A percentile compares a stretch with the other conserved stretches of the same genome.
Evolutionary conservation across 2,329 filamentous ascomycete genomes (phyloP).

Genomic region (Ophiostoma pallidulum): DNA sequence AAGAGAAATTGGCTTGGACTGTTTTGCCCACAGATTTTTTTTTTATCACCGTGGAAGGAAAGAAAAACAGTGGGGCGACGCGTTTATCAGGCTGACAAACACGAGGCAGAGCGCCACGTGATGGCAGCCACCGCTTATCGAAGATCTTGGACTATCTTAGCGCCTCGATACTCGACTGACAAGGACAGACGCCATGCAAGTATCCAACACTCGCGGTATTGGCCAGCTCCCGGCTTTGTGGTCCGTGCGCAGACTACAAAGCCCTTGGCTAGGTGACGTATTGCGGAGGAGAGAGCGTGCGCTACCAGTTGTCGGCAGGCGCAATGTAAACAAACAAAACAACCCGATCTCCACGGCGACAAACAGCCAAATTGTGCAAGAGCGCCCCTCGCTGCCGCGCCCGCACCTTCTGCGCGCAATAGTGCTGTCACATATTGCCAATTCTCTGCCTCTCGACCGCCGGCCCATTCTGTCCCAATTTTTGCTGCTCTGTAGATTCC

Average conservation of each 20-base stretch:
- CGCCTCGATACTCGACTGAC: background rate
- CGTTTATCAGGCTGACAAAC: slow-evolving; percentile 3
- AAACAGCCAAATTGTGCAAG: slow-evolving; percentile 13
- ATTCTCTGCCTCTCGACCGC: background rate
- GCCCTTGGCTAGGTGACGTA: slow-evolving; percentile 7
- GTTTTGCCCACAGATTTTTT: slow-evolving; percentile 16
- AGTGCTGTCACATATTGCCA: slow-evolving; percentile 2
- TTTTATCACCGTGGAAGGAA: slow-evolving; percentile 12
- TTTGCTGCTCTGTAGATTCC: slow-evolving; percentile 1
- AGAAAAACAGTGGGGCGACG: slow-evolving; percentile 8
- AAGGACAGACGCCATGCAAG: background rate
- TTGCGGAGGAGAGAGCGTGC: slow-evolving; percentile 9
- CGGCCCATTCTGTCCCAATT: slow-evolving; percentile 1
- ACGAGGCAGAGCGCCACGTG: too few relatives aligned
- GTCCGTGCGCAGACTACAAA: slow-evolving; percentile 6
- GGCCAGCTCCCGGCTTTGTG: background rate
- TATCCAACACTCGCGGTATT: background rate
- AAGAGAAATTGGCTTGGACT: slow-evolving; percentile 6
- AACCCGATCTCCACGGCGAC: slow-evolving; percentile 18
- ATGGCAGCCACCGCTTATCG: too few relatives aligned
- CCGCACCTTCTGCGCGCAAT: slow-evolving; percentile 5
- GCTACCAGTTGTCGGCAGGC: slow-evolving; percentile 2
- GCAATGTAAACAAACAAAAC: slow-evolving; percentile 19
- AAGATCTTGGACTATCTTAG: slow-evolving; percentile 6
- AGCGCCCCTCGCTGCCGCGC: slow-evolving; percentile 12